Evolutionary conservation across 2,329 filamentous ascomycete species (phyloP).

Genomic region (Beauveria bassiana): DNA sequence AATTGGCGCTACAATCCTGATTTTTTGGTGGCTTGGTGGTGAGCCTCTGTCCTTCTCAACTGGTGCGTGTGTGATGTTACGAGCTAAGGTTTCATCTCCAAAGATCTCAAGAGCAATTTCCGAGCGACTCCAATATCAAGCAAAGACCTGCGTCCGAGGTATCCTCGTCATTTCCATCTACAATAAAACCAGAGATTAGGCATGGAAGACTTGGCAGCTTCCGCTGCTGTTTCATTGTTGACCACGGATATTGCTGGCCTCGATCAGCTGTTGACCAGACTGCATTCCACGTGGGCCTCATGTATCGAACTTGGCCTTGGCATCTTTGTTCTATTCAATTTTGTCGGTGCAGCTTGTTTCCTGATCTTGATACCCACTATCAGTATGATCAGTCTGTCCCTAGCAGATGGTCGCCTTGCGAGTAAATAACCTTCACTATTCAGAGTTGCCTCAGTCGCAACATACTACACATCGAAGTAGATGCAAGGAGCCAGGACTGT

Average conservation of each 20-base stretch:
- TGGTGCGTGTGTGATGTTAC: background rate
- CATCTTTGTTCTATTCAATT: background rate
- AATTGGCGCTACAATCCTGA: conserved; percentile 1
- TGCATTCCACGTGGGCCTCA: conserved; percentile 1
- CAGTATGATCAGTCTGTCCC: background rate
- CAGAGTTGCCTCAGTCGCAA: background rate
- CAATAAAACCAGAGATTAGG: background rate
- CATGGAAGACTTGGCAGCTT: background rate
- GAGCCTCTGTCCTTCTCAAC: background rate
- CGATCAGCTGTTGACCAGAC: background rate
- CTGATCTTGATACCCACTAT: background rate
- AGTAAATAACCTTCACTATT: background rate
- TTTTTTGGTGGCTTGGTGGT: conserved; percentile 2
- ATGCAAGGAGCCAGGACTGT: conserved; percentile 1
- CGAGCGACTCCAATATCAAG: background rate
- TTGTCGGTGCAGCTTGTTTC: conserved; percentile 3
- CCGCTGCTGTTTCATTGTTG: conserved; percentile 3
- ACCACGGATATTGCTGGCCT: background rate
- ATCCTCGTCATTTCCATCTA: background rate
- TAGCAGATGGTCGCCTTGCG: background rate
- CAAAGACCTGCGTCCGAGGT: background rate
- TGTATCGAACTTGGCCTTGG: conserved; percentile 1
- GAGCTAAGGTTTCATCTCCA: background rate
- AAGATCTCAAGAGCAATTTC: background rate
- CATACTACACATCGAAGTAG: background rate